Base-by-base conservation (phyloP, 1,284 basidiomycete genomes). In the Ceratobasidium sp. region DNA sequence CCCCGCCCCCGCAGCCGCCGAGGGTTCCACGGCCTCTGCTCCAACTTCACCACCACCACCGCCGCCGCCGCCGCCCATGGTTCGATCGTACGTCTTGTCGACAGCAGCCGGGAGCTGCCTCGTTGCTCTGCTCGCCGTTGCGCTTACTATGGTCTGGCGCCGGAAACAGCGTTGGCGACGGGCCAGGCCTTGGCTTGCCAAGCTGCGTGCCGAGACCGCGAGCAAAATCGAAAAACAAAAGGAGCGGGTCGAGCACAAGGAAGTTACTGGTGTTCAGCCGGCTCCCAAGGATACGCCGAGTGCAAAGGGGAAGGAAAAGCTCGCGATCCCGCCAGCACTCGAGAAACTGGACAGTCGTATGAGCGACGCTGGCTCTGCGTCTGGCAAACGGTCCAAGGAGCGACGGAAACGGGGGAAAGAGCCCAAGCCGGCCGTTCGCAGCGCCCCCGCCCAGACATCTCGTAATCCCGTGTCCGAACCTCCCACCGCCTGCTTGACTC, bases 211-310 rank as follows among this genome's bases (percentile, higher is more conserved):
- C 26, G 58, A 75, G 26, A 46, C 71, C 20, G 71, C 55, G 9
- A 73, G 58, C 42, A 73, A 73, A 58, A 73, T 73, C n/a, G 70
- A 75, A 64, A 75, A 75, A 46, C 58, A 64, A 60, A 39, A 44
- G 23, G 39, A 13, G 23, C 13, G 44, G 13, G 10, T 51, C 44
- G 64, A 26, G 13, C 64, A 46, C 46, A 46, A 51, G 44, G 64
- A 51, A 49, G 20, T 40, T 12, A 33, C 33, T 33, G 33, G 33
- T 33, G n/a, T n/a, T 28, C 64, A 33, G 23, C 26, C 42, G 10
- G 13, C 64, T 10, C 42, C 44, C 18, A 67, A 67, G 64, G 64
- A 51, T 10, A 67, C 44, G 64, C 18, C 23, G 18, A 60, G 49
- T 18, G 70, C 18, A 7, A 67, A 46, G 64, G 46, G 49, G 26